Conservation (phyloP, 2,329 filamentous ascomycete species). For the Hortaea werneckii region DNA sequence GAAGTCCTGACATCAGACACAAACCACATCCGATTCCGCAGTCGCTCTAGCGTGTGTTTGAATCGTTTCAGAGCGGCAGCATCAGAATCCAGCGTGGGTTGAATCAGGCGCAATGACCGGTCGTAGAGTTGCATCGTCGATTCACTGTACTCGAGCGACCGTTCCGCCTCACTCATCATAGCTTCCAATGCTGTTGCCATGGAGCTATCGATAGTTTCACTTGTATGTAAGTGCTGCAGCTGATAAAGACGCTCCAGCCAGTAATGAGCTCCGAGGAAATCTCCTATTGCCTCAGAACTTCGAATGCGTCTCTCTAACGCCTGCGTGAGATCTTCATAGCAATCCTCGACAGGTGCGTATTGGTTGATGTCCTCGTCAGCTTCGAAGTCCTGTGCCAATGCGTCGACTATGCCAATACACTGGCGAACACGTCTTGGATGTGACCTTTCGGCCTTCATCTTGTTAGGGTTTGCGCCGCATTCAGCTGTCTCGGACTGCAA, state of each 20-base stretch:
- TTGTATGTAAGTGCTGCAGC: background rate
- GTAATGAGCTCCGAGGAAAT: background rate
- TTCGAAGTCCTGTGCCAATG: background rate
- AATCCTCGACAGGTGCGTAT: background rate
- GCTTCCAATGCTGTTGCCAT: background rate
- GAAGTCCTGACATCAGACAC: slow-evolving; percentile 89
- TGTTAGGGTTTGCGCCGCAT: no score
- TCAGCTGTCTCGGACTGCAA: no score
- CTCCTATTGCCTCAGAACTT: background rate
- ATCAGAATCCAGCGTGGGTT: background rate
- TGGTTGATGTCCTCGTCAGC: background rate
- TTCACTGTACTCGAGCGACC: background rate
- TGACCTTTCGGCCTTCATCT: no score
- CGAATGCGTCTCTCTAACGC: background rate
- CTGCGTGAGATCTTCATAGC: background rate
- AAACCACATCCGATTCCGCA: slow-evolving; percentile 96
- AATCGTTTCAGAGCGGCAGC: background rate
- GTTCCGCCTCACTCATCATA: background rate
- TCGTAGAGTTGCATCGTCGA: background rate
- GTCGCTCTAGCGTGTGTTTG: background rate
- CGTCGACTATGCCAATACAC: no score
- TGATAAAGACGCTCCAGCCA: background rate
- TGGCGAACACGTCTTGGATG: no score
- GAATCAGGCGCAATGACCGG: background rate
- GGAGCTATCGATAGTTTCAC: background rate